phyloP scores from a whole-genome alignment of 2,329 filamentous ascomycete species.

The Helicocarpus griseus region DNA sequence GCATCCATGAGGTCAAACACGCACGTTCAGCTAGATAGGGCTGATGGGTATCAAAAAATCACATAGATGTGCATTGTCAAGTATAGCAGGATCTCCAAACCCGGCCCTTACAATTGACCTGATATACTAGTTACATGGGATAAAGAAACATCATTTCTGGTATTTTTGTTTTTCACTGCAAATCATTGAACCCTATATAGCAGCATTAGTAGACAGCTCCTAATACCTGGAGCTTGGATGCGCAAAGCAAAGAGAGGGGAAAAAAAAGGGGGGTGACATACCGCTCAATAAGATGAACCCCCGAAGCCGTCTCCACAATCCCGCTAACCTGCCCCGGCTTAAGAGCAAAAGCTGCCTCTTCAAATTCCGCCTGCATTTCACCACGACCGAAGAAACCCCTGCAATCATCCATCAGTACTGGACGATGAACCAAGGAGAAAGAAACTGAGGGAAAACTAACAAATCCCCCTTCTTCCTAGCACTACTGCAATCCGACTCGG shows the following conservation, averaged over 20 bases:
- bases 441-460: conserved; percentile 35
- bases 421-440: not conserved
- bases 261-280: conserved; percentile 32
- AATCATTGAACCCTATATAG: not conserved
- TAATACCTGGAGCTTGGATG: not conserved
- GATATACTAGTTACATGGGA: conserved; percentile 1
- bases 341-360: conserved; percentile 87
- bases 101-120: not conserved
- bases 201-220: not conserved
- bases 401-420: conserved; percentile 5
- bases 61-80: not conserved
- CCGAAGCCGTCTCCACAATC: conserved; percentile 85
- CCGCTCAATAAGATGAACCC: conserved; percentile 93
- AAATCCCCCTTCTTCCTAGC: conserved; percentile 89
- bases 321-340: conserved; percentile 77
- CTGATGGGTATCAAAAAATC: not conserved
- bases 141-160: not conserved
- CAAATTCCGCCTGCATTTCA: conserved; percentile 98
- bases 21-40: not conserved
- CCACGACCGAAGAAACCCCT: conserved; percentile 85
- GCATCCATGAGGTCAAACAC: not conserved
- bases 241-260: not conserved
- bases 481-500: conserved; percentile 91
- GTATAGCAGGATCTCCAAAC: not conserved
- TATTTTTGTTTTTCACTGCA: not conserved